Conservation (phyloP, 306 rosid species). For the Dalbergia cochinchinensis region DNA sequence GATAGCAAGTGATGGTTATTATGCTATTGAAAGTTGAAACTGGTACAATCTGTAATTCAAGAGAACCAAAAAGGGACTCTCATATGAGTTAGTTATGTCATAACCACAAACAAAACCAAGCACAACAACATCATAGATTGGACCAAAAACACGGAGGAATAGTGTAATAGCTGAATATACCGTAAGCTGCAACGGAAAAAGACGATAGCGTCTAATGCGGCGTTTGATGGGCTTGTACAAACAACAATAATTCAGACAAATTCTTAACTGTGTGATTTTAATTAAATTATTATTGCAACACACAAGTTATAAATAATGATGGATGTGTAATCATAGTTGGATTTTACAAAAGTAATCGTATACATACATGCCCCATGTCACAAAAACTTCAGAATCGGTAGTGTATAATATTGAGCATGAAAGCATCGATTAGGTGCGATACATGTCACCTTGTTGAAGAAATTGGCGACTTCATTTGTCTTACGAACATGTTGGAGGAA, state of each 20-base stretch:
- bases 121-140: slow-evolving; percentile 25
- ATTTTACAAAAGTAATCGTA: background rate
- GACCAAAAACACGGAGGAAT: slow-evolving; percentile 36
- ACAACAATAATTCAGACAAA: slow-evolving; percentile 19
- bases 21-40: background rate
- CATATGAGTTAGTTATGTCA: slow-evolving; percentile 8
- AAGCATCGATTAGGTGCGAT: slow-evolving; percentile 32
- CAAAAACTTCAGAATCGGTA: background rate
- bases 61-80: background rate
- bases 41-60: slow-evolving; percentile 25
- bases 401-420: background rate
- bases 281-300: slow-evolving; percentile 25
- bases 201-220: slow-evolving; percentile 41
- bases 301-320: background rate
- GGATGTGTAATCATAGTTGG: background rate
- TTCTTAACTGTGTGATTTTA: background rate
- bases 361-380: background rate
- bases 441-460: slow-evolving; percentile 17
- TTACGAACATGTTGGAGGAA: slow-evolving; percentile 60
- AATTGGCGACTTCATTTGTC: slow-evolving; percentile 20
- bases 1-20: background rate
- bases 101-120: slow-evolving; percentile 1
- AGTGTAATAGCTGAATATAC: background rate
- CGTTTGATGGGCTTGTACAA: slow-evolving; percentile 32
- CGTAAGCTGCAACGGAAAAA: slow-evolving; percentile 43